phyloP scores from a whole-genome alignment of 768 basidiomycete species.

The Collybiopsis luxurians region DNA sequence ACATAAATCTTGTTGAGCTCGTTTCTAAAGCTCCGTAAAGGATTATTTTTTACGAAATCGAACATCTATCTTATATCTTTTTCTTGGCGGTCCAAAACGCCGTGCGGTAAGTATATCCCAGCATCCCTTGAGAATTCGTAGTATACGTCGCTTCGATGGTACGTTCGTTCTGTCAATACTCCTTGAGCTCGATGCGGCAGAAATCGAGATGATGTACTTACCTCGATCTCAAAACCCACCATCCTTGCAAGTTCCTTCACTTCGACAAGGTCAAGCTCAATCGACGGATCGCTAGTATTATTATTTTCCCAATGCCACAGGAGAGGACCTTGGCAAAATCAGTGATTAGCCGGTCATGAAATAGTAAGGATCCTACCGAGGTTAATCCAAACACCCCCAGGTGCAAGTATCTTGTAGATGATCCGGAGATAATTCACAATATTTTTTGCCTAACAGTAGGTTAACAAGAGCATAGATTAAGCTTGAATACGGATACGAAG shows the following conservation, averaged over 20 bases:
- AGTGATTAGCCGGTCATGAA: background rate
- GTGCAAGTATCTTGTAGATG: constrained; percentile 78
- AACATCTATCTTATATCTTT: constrained; percentile 2
- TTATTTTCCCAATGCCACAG: constrained; percentile 99
- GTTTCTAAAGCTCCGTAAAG: background rate
- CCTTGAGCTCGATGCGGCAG: constrained; percentile 1
- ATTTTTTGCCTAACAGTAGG: constrained; percentile 72
- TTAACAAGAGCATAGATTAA: background rate
- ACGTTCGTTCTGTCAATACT: constrained; percentile 69
- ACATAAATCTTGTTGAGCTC: background rate
- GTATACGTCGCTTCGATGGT: constrained; percentile 85
- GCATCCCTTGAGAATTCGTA: constrained; percentile 75
- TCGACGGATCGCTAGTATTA: constrained; percentile 69
- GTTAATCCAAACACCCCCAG: constrained; percentile 92
- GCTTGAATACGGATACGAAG: background rate
- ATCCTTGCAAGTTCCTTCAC: constrained; percentile 68
- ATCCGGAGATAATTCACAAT: constrained; percentile 88
- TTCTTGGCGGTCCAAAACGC: constrained; percentile 82
- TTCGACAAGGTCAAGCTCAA: constrained; percentile 90
- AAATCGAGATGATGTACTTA: constrained; percentile 33
- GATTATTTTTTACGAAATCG: background rate
- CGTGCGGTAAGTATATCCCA: constrained; percentile 81
- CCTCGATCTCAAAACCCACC: constrained; percentile 82
- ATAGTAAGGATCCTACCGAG: constrained; percentile 47
- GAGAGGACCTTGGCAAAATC: constrained; percentile 60